Evolutionary conservation across 306 rosid genomes (phyloP).

Genomic region (Vigna trinervia): DNA sequence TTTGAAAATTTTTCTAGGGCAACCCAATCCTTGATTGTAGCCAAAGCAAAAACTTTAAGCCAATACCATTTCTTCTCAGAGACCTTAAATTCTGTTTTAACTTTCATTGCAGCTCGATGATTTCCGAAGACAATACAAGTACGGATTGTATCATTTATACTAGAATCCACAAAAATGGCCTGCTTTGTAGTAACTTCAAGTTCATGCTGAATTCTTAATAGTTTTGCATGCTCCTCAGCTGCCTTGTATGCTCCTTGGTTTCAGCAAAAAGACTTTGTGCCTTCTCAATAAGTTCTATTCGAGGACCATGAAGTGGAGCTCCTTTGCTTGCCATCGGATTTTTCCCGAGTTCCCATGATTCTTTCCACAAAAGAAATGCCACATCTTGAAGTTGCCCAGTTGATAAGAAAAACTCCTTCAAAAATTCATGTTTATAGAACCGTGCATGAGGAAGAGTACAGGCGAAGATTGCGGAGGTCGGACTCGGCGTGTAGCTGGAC

Average conservation of each 20-base stretch:
- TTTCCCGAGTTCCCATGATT: slow-evolving; percentile 88
- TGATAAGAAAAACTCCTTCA: no score
- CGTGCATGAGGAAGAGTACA: no score
- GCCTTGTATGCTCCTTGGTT: slow-evolving; percentile 94
- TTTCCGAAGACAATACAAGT: slow-evolving; percentile 98
- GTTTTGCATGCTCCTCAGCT: slow-evolving; percentile 96
- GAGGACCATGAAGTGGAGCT: slow-evolving; percentile 95
- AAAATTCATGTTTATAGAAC: no score
- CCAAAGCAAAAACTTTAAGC: slow-evolving; percentile 97
- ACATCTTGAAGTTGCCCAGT: slow-evolving; percentile 50
- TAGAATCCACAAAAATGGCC: slow-evolving; percentile 96
- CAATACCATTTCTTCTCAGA: slow-evolving; percentile 99
- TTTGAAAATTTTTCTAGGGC: slow-evolving; percentile 88
- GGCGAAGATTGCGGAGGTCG: no score
- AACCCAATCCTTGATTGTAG: slow-evolving; percentile 93
- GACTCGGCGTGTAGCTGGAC: no score
- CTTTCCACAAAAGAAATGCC: slow-evolving; percentile 96
- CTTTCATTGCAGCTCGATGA: slow-evolving; percentile 89
- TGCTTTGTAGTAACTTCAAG: slow-evolving; percentile 93
- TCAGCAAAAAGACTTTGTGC: slow-evolving; percentile 75
- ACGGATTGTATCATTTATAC: slow-evolving; percentile 93
- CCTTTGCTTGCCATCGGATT: slow-evolving; percentile 98
- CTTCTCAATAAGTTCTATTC: slow-evolving; percentile 85
- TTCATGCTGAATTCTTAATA: slow-evolving; percentile 89
- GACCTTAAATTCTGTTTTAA: slow-evolving; percentile 96